Evolutionary conservation across 2,329 filamentous ascomycete genomes (phyloP), one percentile per base, ranked within the genome.

Genomic region (Fusarium floridanum): DNA sequence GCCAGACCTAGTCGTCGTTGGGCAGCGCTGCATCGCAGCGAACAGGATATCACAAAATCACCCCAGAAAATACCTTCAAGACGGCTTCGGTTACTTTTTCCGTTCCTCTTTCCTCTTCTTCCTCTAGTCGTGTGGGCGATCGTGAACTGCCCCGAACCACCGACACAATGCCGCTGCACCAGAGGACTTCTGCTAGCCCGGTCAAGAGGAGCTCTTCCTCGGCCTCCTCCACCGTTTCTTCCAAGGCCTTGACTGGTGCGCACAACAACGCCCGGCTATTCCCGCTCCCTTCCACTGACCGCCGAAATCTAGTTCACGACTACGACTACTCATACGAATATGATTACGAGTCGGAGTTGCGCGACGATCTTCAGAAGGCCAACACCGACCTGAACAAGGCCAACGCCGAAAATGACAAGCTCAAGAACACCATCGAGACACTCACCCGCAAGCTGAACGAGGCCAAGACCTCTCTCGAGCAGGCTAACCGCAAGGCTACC

Each of bases 391-490:
- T 79, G 5, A 80, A 77, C 71, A 80, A 80, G 69, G 61, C 73
- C 64, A 78, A 76, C 32, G 73, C 75, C 53, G 78, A 80, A 20
- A 79, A 74, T 45, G 78, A 80, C 57, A 80, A 79, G 57, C 79
- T 81, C 67, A 76, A 80, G 66, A 66, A 61, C 17, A 73, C 74
- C 57, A 74, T 78, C 43, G 78, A 82, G 39, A 72, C 77, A 64
- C 77, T 79, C 60, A 80, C 69, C 62, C 77, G 78, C 67, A 82
- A 81, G 70, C 68, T 82, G 32, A 76, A 79, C 24, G 79, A 82
- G 50, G 67, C 68, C 34, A 79, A 77, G 70, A 61, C 66, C 20
- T 68, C 71, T 20, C 68, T 75, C 34, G 73, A 78, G 29, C 65
- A 68, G 48, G 55, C 70, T 34, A 69, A 50, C 61, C 70, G 66